Evolutionary conservation across 2,329 filamentous ascomycete species (phyloP).

Genomic region (Byssoonygena ceratinophila): DNA sequence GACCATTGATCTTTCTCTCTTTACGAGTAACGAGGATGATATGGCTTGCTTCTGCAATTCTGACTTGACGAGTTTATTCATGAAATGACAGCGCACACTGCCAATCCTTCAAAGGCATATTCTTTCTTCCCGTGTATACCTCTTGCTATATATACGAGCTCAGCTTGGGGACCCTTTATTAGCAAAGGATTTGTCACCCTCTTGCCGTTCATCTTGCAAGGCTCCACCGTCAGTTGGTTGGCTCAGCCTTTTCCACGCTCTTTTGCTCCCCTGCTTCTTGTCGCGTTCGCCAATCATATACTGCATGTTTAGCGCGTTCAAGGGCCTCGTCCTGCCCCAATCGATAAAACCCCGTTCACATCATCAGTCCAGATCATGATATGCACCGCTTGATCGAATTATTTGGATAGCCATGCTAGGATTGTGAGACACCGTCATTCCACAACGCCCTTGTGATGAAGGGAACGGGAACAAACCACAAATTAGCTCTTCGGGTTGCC

Average conservation of each 20-base stretch:
- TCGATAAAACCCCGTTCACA: constrained; percentile 6
- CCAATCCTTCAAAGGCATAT: background rate
- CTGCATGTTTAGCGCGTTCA: constrained; percentile 7
- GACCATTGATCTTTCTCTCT: background rate
- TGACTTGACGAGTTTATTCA: background rate
- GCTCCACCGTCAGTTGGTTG: constrained; percentile 7
- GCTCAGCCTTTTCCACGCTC: constrained; percentile 10
- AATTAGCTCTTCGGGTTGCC: background rate
- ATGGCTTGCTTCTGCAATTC: background rate
- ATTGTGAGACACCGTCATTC: constrained; percentile 11
- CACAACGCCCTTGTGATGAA: background rate
- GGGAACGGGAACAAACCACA: constrained; percentile 8
- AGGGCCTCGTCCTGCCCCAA: background rate
- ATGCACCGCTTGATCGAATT: background rate
- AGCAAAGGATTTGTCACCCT: background rate
- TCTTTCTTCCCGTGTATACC: background rate
- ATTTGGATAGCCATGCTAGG: background rate
- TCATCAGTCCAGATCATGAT: constrained; percentile 12
- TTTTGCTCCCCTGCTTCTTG: constrained; percentile 4
- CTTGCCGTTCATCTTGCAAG: background rate
- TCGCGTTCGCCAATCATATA: constrained; percentile 10
- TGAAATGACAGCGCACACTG: background rate
- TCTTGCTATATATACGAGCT: background rate
- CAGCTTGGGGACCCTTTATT: background rate
- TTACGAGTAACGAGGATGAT: background rate